Percentiles rank a stretch among this genome's conserved stretches.
Conservation (phyloP, 2,329 filamentous ascomycete species). For the Cordyceps cateniannulata region DNA sequence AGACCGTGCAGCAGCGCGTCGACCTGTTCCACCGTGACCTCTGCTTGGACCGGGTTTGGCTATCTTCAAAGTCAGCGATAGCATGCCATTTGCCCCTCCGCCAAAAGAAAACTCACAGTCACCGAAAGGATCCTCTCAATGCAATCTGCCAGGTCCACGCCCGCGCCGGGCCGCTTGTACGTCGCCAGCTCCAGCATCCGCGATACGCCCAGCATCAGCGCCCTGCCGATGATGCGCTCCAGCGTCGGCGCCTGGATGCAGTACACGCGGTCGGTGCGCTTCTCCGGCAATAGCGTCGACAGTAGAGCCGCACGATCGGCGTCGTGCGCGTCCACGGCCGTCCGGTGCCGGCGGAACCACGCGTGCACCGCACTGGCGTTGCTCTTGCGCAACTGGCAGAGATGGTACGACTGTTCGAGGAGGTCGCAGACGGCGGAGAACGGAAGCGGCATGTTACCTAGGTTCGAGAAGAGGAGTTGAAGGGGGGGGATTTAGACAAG, state of each 20-base stretch:
- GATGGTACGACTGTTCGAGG: constrained; percentile 57
- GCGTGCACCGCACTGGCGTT: constrained; percentile 36
- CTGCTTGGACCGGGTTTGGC: constrained; percentile 37
- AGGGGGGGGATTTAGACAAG: not conserved
- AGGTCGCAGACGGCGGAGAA: constrained; percentile 71
- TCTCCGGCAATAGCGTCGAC: constrained; percentile 70
- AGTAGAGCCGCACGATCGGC: constrained; percentile 59
- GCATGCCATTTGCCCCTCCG: too few species aligned
- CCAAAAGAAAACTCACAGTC: constrained; percentile 43
- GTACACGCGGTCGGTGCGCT: constrained; percentile 72
- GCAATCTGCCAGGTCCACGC: constrained; percentile 64
- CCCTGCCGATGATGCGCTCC: constrained; percentile 59
- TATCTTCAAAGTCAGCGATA: constrained; percentile 19
- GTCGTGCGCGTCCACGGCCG: constrained; percentile 47
- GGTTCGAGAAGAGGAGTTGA: not conserved
- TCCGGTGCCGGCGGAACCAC: constrained; percentile 66
- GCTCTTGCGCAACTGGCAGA: constrained; percentile 26
- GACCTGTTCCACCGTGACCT: constrained; percentile 65
- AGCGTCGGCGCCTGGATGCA: constrained; percentile 56
- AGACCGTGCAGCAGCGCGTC: constrained; percentile 59
- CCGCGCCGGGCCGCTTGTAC: constrained; percentile 52
- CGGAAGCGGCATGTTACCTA: constrained; percentile 41
- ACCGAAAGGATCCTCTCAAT: constrained; percentile 57
- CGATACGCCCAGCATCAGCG: constrained; percentile 57
- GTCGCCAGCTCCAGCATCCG: constrained; percentile 55